Evolutionary conservation across 1,139 yeast species (phyloP), one percentile per base, ranked within the genome.

Genomic region (Candida frijolesensis): DNA sequence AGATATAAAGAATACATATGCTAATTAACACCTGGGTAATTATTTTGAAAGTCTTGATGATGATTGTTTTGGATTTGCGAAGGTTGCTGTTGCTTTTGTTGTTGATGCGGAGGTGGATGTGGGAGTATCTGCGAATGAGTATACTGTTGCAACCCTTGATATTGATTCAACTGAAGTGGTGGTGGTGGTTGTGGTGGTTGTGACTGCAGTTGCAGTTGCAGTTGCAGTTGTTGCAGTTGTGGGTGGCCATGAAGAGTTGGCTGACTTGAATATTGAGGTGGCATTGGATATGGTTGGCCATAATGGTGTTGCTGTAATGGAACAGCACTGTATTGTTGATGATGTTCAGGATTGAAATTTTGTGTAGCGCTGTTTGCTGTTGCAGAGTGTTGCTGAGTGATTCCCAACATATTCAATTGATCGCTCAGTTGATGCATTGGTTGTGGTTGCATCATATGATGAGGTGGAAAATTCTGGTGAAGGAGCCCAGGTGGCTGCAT

Each of bases 121-220:
- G 27, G 48, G 16, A 37, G 48, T 42, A 19, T 38, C 41, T 40
- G 51, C 27, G 35, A 9, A 12, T 40, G 46, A 19, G 45, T 16
- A 35, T 44, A 53, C 19, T 43, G 47, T 37, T 45, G 51, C 12
- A 47, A 38, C 11, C 34, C 53, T 41, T 51, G 57, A 40, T 52
- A 50, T 35, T 48, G 57, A 38, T 49, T 54, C n/a, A 52, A 38
- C 3, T 49, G 53, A 11, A 46, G 48, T 29, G 47, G 49, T 12
- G 37, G 45, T 10, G 55, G 46, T 19, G 19, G 48, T 10, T 37
- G 46, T 6, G 30, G 44, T 33, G 37, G 48, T 19, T 44, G 45
- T 19, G 22, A 19, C 35, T 19, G 39, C 15, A 35, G 41, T 35
- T 43, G 53, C 25, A 18, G 48, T 12, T 44, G 46, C 7, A 34